phyloP scores from a whole-genome alignment of 2,329 filamentous ascomycete species.

The Penicillium sp. region DNA sequence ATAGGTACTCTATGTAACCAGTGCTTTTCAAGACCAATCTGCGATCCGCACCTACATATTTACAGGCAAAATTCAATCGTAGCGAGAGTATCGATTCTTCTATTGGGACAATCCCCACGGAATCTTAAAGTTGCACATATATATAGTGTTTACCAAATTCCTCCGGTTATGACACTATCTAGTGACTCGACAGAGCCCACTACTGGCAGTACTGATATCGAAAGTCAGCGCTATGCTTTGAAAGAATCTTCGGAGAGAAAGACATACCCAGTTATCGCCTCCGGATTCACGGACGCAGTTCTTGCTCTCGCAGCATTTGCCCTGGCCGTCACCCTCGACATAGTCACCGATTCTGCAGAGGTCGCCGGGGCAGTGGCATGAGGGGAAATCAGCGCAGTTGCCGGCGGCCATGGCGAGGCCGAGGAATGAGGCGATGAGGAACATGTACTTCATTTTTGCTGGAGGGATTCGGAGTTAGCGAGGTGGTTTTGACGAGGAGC shows the following conservation, averaged over 20 bases:
- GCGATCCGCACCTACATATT: no score
- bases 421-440: conserved; percentile 7
- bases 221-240: neutral
- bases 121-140: neutral
- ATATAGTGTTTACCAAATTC: neutral
- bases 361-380: conserved; percentile 8
- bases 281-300: conserved; percentile 1
- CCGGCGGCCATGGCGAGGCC: conserved; percentile 5
- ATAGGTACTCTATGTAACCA: no score
- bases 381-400: conserved; percentile 8
- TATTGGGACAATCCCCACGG: neutral
- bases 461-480: conserved; percentile 2
- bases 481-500: neutral
- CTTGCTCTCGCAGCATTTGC: conserved; percentile 9
- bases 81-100: neutral
- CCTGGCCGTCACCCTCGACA: conserved; percentile 1
- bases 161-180: neutral
- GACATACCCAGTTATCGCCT: conserved; percentile 7
- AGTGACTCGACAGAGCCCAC: neutral
- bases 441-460: conserved; percentile 9
- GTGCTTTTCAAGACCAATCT: no score
- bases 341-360: conserved; percentile 8
- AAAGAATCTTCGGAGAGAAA: neutral
- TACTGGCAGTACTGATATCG: conserved; percentile 3
- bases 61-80: no score